phyloP scores from a whole-genome alignment of 306 rosid genomes.

The Macrotyloma uniflorum region DNA sequence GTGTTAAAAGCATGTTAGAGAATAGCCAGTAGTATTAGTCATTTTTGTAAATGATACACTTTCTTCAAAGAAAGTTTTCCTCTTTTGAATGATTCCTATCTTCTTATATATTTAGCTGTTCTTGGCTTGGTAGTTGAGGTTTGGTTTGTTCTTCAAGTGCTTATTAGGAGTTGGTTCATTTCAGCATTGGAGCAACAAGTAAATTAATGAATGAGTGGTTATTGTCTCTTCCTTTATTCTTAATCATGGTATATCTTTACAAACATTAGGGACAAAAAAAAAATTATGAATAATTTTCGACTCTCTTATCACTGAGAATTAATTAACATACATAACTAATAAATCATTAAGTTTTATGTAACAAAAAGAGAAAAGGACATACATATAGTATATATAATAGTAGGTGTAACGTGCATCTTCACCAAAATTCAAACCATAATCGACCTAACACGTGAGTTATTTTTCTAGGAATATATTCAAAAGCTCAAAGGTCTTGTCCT shows the following conservation, averaged over 20 bases:
- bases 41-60: neutral
- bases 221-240: neutral
- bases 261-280: conserved; percentile 17
- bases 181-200: neutral
- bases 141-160: neutral
- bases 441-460: conserved; percentile 50
- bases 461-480: conserved; percentile 9
- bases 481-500: neutral
- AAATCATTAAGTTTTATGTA: neutral
- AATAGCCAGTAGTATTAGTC: neutral
- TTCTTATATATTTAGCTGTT: neutral
- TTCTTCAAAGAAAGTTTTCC: neutral
- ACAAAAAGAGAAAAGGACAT: neutral
- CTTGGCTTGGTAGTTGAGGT: neutral
- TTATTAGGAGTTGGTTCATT: neutral
- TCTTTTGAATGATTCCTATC: neutral
- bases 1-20: neutral
- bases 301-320: conserved; percentile 1
- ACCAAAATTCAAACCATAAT: conserved; percentile 26
- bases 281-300: neutral
- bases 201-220: neutral
- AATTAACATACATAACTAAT: neutral
- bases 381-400: neutral
- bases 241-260: neutral
- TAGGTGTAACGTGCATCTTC: conserved; percentile 28